A percentile compares a stretch with the other conserved stretches of the same genome.
Conservation (phyloP, 495 filamentous ascomycete species). For the Bacidia rubella region DNA sequence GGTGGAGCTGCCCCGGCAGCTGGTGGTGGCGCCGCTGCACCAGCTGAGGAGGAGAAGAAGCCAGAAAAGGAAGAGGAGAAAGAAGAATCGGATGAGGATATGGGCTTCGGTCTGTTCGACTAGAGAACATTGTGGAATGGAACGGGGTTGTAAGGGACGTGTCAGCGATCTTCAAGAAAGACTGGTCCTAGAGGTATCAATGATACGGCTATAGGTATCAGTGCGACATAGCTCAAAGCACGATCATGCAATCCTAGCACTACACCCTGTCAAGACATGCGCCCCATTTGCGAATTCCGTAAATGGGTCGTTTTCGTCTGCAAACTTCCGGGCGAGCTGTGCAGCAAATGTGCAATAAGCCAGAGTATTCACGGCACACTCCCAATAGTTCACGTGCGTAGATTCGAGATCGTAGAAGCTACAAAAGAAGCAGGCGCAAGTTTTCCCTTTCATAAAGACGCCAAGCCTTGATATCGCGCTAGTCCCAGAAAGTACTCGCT, state of each 20-base stretch:
- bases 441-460: not conserved
- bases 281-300: no score
- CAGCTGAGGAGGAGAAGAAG: conserved; percentile 56
- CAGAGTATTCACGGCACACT: no score
- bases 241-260: no score
- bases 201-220: conserved; percentile 1
- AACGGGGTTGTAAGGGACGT: no score
- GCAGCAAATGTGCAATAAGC: no score
- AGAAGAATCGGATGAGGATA: conserved; percentile 97
- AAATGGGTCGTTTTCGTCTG: no score
- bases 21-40: conserved; percentile 53
- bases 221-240: no score
- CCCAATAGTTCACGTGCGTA: no score
- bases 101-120: conserved; percentile 99
- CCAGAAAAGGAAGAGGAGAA: conserved; percentile 64
- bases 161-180: no score
- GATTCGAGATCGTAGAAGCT: no score
- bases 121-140: conserved; percentile 33
- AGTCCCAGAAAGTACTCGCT: conserved; percentile 1
- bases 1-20: conserved; percentile 49
- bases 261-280: no score
- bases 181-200: not conserved
- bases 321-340: no score
- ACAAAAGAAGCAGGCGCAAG: not conserved
- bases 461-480: not conserved